Percentiles rank a stretch among this genome's conserved stretches.
phyloP scores from a whole-genome alignment of 139 green algal species.

The Chlorella sp. region DNA sequence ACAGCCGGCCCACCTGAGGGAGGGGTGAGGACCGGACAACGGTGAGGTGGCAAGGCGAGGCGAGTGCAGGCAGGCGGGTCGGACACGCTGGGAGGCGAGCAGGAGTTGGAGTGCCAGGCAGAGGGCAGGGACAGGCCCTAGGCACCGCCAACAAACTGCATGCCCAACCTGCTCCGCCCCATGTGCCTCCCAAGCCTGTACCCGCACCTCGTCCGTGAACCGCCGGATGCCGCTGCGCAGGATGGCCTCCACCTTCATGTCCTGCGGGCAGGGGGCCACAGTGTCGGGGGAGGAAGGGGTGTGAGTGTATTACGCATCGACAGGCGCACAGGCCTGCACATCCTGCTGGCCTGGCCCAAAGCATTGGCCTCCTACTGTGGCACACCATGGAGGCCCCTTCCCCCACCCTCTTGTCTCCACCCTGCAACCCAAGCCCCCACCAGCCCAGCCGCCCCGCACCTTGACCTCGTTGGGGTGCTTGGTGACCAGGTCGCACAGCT shows the following conservation, averaged over 20 bases:
- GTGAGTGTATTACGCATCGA: too few species aligned
- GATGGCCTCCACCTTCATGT: constrained; percentile 78
- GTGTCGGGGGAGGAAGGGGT: too few species aligned
- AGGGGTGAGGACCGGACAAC: neutral
- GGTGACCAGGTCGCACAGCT: constrained; percentile 97
- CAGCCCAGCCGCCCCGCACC: neutral
- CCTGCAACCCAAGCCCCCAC: too few species aligned
- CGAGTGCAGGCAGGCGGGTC: neutral
- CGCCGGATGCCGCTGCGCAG: constrained; percentile 73
- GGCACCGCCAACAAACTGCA: too few species aligned
- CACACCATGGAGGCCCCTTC: too few species aligned
- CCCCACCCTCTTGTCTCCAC: too few species aligned
- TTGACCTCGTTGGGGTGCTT: constrained; percentile 81
- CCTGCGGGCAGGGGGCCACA: constrained; percentile 1
- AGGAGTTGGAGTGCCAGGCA: too few species aligned
- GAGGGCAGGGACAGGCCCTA: too few species aligned
- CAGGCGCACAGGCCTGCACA: too few species aligned
- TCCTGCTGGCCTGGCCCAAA: too few species aligned
- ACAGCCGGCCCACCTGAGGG: constrained; percentile 3
- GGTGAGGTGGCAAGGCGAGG: neutral
- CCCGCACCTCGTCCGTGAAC: constrained; percentile 88
- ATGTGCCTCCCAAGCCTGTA: neutral
- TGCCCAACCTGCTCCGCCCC: neutral
- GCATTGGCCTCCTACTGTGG: too few species aligned
- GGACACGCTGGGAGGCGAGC: neutral